Conservation (phyloP, 306 rosid species). For the Styphnolobium japonicum region DNA sequence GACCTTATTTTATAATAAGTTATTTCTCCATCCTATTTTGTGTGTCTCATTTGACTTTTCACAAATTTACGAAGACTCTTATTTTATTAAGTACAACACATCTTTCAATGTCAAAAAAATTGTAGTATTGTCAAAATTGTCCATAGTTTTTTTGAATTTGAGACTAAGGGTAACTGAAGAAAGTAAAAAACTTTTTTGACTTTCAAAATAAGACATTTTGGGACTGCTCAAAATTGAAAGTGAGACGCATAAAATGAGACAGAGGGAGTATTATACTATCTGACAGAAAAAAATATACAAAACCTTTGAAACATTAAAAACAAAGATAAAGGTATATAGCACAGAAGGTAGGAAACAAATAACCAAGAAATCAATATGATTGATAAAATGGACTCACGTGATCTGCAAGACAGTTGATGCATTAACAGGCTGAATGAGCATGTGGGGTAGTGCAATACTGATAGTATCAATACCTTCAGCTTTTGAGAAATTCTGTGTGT, state of each 20-base stretch:
- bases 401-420: slow-evolving; percentile 68
- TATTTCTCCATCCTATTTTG: neutral
- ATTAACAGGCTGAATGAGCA: slow-evolving; percentile 63
- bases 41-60: neutral
- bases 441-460: slow-evolving; percentile 49
- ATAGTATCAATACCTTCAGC: slow-evolving; percentile 37
- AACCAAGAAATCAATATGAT: neutral
- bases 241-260: neutral
- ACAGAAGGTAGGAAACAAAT: neutral
- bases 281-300: neutral
- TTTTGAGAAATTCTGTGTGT: slow-evolving; percentile 50
- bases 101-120: neutral
- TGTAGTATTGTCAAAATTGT: neutral
- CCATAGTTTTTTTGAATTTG: neutral
- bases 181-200: neutral
- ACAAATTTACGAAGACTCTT: neutral
- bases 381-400: slow-evolving; percentile 50
- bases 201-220: neutral
- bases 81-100: neutral
- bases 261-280: neutral
- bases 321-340: neutral
- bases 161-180: neutral
- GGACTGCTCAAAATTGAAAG: neutral
- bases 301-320: neutral
- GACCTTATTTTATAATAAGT: neutral